These are phyloP conservation scores for Pseudocercospora musae DNA, from an alignment of 2,329 filamentous ascomycete genomes.

Conservation along the genomic window DNA sequence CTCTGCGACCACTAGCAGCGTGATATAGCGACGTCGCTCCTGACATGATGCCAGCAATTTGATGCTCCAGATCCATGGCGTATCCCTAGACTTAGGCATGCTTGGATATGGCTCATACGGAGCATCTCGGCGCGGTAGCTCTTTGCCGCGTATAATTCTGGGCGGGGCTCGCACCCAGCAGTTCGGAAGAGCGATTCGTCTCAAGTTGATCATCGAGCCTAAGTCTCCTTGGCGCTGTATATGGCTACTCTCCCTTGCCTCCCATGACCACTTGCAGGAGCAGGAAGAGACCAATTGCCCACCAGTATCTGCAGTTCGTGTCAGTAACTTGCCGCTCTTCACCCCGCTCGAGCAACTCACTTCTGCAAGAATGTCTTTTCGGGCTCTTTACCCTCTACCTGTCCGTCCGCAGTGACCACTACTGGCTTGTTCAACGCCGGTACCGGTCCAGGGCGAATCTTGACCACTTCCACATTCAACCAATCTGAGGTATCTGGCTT, in stretches of 20 bases:
- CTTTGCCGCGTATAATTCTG: neutral
- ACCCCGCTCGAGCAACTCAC: constrained; percentile 33
- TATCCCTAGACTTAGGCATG: neutral
- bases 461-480: constrained; percentile 43
- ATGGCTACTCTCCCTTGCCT: constrained; percentile 27
- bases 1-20: neutral
- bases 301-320: constrained; percentile 47
- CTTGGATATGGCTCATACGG: neutral
- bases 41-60: neutral
- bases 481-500: constrained; percentile 32
- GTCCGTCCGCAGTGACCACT: constrained; percentile 55
- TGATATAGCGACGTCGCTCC: neutral
- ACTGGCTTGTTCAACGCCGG: constrained; percentile 53
- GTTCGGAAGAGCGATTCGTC: neutral
- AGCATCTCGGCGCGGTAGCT: neutral
- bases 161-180: neutral
- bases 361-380: constrained; percentile 53
- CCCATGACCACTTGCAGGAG: constrained; percentile 46
- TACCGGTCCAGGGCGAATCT: constrained; percentile 39
- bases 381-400: constrained; percentile 45
- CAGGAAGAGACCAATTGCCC: constrained; percentile 48
- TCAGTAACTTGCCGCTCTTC: constrained; percentile 12
- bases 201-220: neutral
- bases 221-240: neutral
- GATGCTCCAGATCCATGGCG: neutral